Conservation (phyloP, 2,329 filamentous ascomycete genomes). For the Nothophaeocryptopus gaeumannii region DNA sequence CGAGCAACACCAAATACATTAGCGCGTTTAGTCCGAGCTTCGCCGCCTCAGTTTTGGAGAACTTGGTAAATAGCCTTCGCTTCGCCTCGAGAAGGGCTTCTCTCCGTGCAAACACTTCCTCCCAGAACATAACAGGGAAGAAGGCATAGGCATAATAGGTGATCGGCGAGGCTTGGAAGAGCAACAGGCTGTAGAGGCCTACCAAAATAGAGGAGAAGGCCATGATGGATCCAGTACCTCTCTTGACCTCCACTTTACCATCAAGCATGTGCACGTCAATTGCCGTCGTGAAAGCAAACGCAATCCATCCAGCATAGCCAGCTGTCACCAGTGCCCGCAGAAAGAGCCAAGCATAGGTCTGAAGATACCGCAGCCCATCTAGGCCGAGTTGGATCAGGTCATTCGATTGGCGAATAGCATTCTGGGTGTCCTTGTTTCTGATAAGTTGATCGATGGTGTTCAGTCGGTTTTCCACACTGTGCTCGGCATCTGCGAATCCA, state of each 20-base stretch:
- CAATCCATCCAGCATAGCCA: slow-evolving; percentile 94
- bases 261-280: slow-evolving; percentile 84
- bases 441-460: slow-evolving; percentile 68
- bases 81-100: slow-evolving; percentile 66
- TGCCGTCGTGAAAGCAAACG: slow-evolving; percentile 84
- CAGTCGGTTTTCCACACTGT: slow-evolving; percentile 65
- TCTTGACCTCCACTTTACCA: slow-evolving; percentile 61
- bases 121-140: slow-evolving; percentile 95
- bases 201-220: slow-evolving; percentile 76
- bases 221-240: slow-evolving; percentile 58
- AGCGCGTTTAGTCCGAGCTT: slow-evolving; percentile 63
- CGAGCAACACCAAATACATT: slow-evolving; percentile 70
- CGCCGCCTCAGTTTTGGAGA: slow-evolving; percentile 56
- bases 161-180: slow-evolving; percentile 72
- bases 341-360: slow-evolving; percentile 99
- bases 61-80: slow-evolving; percentile 65
- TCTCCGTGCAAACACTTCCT: slow-evolving; percentile 81
- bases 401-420: slow-evolving; percentile 76
- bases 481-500: slow-evolving; percentile 62
- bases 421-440: slow-evolving; percentile 61
- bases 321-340: slow-evolving; percentile 81
- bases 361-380: slow-evolving; percentile 83
- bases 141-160: slow-evolving; percentile 90
- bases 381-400: slow-evolving; percentile 74
- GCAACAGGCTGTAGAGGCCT: slow-evolving; percentile 72